These are phyloP conservation scores for Fusarium liriodendri DNA, from an alignment of 2,329 filamentous ascomycete species.

Conservation along the genomic window DNA sequence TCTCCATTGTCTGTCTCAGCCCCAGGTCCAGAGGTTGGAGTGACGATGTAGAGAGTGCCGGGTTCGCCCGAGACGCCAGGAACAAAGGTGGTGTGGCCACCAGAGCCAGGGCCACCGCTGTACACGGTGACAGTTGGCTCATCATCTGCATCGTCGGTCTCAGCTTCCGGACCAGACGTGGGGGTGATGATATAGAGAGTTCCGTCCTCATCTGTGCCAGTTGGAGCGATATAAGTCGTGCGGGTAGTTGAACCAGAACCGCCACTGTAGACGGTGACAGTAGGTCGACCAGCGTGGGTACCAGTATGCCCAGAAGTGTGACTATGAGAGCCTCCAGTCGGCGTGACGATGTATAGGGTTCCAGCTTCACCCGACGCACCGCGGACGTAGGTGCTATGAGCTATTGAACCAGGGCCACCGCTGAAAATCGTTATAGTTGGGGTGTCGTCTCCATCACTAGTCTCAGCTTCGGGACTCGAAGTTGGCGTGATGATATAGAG, in stretches of 20 bases:
- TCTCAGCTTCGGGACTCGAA: not conserved
- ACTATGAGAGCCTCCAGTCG: not conserved
- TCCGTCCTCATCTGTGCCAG: not conserved
- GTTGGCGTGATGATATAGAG: not conserved
- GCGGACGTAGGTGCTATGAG: not conserved
- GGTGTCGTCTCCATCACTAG: not conserved
- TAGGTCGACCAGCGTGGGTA: not conserved
- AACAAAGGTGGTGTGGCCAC: not conserved
- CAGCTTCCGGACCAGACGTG: not conserved
- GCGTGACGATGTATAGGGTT: constrained; percentile 1
- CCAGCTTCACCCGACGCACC: constrained; percentile 5
- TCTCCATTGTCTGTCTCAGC: not conserved
- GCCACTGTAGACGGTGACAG: constrained; percentile 10
- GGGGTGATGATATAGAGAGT: constrained; percentile 24
- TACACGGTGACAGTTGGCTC: constrained; percentile 11
- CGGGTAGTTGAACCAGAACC: not conserved
- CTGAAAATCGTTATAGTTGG: not conserved
- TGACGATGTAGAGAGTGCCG: constrained; percentile 10
- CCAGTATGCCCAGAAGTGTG: not conserved
- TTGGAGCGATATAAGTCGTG: constrained; percentile 2
- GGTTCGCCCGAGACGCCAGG: not conserved
- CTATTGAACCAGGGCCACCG: not conserved
- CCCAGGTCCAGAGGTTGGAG: not conserved
- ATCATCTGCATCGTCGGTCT: not conserved
- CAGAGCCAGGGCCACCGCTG: not conserved